A percentile compares a stretch with the other conserved stretches of the same genome.
These are phyloP conservation scores for Talaromyces sp. DNA, from an alignment of 2,329 filamentous ascomycete species.

Conservation along the genomic window DNA sequence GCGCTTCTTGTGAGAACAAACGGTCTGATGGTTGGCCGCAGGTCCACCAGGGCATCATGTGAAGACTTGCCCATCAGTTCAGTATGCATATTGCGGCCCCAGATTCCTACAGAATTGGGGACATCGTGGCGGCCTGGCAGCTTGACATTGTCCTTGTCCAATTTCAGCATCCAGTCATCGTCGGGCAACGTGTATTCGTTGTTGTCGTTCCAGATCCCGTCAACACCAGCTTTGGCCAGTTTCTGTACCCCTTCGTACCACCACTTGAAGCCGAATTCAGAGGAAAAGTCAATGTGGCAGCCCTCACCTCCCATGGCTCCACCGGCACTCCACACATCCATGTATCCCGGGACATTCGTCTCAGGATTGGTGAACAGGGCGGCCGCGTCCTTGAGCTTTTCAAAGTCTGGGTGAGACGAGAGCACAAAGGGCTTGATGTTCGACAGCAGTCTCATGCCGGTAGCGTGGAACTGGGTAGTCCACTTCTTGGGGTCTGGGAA, in stretches of 20 bases:
- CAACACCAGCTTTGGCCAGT: slow-evolving; percentile 59
- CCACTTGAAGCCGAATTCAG: slow-evolving; percentile 60
- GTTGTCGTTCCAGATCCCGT: slow-evolving; percentile 75
- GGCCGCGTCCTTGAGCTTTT: slow-evolving; percentile 52
- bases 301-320: slow-evolving; percentile 66
- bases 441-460: slow-evolving; percentile 62
- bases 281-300: slow-evolving; percentile 69
- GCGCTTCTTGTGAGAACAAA: slow-evolving; percentile 67
- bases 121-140: slow-evolving; percentile 25
- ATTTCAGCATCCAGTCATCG: slow-evolving; percentile 60
- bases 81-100: slow-evolving; percentile 64
- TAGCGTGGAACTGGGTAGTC: slow-evolving; percentile 55
- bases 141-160: slow-evolving; percentile 41
- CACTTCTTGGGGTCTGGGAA: slow-evolving; percentile 65
- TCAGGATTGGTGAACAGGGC: slow-evolving; percentile 60
- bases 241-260: slow-evolving; percentile 64
- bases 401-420: slow-evolving; percentile 61
- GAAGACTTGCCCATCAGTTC: slow-evolving; percentile 68
- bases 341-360: slow-evolving; percentile 49
- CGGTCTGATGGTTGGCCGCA: slow-evolving; percentile 55
- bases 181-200: slow-evolving; percentile 66
- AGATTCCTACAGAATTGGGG: slow-evolving; percentile 56
- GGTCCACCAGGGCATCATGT: slow-evolving; percentile 58
- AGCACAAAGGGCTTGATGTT: slow-evolving; percentile 72
- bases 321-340: slow-evolving; percentile 66